Evolutionary conservation across 257 asterid species (phyloP).

Genomic region (Cruciata laevipes): DNA sequence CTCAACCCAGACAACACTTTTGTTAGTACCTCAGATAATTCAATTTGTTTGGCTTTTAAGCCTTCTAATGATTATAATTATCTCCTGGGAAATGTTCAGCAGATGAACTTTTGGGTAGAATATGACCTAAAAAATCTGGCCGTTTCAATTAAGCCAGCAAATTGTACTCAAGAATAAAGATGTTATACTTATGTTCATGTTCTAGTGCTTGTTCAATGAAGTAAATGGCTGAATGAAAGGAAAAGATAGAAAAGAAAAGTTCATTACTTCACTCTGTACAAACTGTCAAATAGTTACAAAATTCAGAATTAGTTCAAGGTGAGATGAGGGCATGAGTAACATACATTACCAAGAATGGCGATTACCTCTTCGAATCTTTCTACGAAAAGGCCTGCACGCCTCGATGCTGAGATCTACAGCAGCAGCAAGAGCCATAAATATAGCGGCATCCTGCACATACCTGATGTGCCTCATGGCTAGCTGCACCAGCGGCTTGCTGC

Average conservation of each 20-base stretch:
- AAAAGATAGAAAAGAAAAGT: not conserved
- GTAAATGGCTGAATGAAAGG: not conserved
- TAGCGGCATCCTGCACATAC: slow-evolving; percentile 94
- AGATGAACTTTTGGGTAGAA: slow-evolving; percentile 19
- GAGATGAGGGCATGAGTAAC: not conserved
- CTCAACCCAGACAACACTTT: slow-evolving; percentile 32
- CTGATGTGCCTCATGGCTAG: slow-evolving; percentile 84
- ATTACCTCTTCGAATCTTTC: slow-evolving; percentile 48
- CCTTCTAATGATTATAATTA: not conserved
- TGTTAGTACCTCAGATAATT: slow-evolving; percentile 11
- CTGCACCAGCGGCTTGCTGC: slow-evolving; percentile 78
- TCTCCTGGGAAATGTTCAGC: slow-evolving; percentile 34
- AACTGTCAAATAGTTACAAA: slow-evolving; percentile 10
- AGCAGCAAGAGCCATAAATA: slow-evolving; percentile 92
- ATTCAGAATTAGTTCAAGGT: slow-evolving; percentile 10
- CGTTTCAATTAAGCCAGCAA: slow-evolving; percentile 14
- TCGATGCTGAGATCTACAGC: slow-evolving; percentile 94
- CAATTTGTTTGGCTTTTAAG: slow-evolving; percentile 40
- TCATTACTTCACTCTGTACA: slow-evolving; percentile 9
- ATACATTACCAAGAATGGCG: slow-evolving; percentile 64
- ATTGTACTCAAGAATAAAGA: slow-evolving; percentile 10
- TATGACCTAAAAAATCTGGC: slow-evolving; percentile 15
- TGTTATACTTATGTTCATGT: not conserved
- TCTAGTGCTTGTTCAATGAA: not conserved
- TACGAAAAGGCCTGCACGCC: slow-evolving; percentile 76